Conservation (phyloP, 106 monocot species). For the Apostasia ramifera region DNA sequence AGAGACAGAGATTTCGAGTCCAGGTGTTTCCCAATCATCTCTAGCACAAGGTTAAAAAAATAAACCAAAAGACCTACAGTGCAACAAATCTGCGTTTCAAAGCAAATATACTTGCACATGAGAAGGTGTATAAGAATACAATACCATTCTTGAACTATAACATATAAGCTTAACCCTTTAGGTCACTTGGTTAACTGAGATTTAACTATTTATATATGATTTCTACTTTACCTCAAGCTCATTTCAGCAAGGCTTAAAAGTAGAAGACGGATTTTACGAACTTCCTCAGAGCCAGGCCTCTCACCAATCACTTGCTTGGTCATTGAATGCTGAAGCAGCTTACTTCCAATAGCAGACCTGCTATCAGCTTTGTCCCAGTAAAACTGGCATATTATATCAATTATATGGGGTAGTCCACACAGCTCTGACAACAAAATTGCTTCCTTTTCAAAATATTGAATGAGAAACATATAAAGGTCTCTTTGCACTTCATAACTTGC, state of each 20-base stretch:
- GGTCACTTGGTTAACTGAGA: too few relatives aligned
- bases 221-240: conserved; percentile 56
- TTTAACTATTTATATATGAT: not conserved
- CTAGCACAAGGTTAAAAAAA: not conserved
- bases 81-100: not conserved
- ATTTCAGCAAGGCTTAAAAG: conserved; percentile 89
- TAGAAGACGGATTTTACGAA: conserved; percentile 89
- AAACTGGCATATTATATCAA: conserved; percentile 79
- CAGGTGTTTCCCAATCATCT: too few relatives aligned
- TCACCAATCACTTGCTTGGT: conserved; percentile 59
- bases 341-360: conserved; percentile 33
- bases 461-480: conserved; percentile 88
- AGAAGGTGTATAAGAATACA: too few relatives aligned
- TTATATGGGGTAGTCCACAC: conserved; percentile 60
- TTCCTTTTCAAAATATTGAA: conserved; percentile 83
- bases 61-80: not conserved
- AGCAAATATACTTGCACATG: too few relatives aligned
- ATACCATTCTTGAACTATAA: too few relatives aligned
- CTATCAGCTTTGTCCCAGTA: conserved; percentile 77
- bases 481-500: conserved; percentile 90
- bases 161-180: too few relatives aligned
- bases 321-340: conserved; percentile 52
- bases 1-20: too few relatives aligned
- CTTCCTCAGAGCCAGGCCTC: conserved; percentile 63
- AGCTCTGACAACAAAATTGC: conserved; percentile 34